Evolutionary conservation across 805 yeast genomes (phyloP).

Genomic region (Pichia rugopelliculosa): DNA sequence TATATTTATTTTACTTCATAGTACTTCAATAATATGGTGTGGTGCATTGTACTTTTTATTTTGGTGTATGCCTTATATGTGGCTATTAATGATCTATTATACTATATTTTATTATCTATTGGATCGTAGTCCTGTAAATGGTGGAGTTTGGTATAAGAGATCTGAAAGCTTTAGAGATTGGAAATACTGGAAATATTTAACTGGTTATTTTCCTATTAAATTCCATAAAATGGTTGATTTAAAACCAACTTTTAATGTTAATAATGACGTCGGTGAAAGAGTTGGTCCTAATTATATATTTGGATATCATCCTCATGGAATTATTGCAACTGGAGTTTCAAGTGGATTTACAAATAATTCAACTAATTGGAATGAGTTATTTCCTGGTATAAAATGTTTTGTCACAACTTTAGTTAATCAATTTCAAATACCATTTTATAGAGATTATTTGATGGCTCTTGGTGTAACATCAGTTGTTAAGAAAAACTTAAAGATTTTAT

Average conservation of each 20-base stretch:
- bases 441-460: slow-evolving; percentile 75
- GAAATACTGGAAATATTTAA: slow-evolving; percentile 64
- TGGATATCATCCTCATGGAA: slow-evolving; percentile 96
- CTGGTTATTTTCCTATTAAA: slow-evolving; percentile 71
- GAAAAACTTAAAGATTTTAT: slow-evolving; percentile 56
- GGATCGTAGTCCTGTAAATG: slow-evolving; percentile 73
- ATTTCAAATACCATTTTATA: slow-evolving; percentile 73
- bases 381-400: slow-evolving; percentile 78
- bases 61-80: slow-evolving; percentile 41
- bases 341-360: slow-evolving; percentile 9
- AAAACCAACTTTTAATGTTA: slow-evolving; percentile 47
- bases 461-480: slow-evolving; percentile 85
- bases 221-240: slow-evolving; percentile 65
- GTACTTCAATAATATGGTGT: slow-evolving; percentile 57
- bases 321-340: slow-evolving; percentile 76
- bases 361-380: slow-evolving; percentile 40
- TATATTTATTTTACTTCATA: slow-evolving; percentile 63
- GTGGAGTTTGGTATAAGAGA: slow-evolving; percentile 51
- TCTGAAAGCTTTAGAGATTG: slow-evolving; percentile 51
- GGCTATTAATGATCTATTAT: slow-evolving; percentile 67
- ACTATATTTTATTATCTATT: slow-evolving; percentile 46
- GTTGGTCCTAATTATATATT: slow-evolving; percentile 76
- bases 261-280: slow-evolving; percentile 19
- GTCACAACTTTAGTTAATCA: slow-evolving; percentile 78
- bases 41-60: slow-evolving; percentile 46